Conservation (phyloP, 306 rosid species). For the Lotus japonicus region DNA sequence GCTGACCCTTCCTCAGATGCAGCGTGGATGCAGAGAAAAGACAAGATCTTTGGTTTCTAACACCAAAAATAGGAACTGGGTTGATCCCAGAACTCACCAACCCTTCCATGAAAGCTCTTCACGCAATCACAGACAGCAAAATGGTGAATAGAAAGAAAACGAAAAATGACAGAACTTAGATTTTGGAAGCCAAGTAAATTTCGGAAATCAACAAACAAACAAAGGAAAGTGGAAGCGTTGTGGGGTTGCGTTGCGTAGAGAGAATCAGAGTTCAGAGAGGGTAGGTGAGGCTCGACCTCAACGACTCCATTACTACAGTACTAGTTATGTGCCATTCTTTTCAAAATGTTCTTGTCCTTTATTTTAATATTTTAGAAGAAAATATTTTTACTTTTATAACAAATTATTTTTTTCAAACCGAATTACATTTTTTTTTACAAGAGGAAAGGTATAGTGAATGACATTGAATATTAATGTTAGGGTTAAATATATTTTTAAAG, state of each 20-base stretch:
- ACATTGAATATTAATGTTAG: too few relatives aligned
- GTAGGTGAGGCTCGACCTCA: neutral
- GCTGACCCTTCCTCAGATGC: conserved; percentile 17
- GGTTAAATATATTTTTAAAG: too few relatives aligned
- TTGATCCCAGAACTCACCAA: conserved; percentile 34
- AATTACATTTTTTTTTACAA: too few relatives aligned
- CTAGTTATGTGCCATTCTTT: too few relatives aligned
- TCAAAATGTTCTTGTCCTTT: too few relatives aligned
- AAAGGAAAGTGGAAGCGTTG: neutral
- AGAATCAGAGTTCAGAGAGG: neutral
- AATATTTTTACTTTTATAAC: too few relatives aligned
- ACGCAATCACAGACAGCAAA: neutral
- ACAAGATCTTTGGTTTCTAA: conserved; percentile 13
- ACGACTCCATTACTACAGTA: too few relatives aligned
- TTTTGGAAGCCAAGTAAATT: neutral
- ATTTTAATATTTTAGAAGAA: too few relatives aligned
- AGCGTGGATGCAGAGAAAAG: conserved; percentile 12
- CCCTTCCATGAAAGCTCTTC: conserved; percentile 34
- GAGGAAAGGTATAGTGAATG: too few relatives aligned
- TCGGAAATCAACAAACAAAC: neutral
- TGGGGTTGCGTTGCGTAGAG: neutral
- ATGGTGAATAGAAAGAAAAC: neutral
- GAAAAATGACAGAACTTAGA: neutral
- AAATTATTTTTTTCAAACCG: too few relatives aligned
- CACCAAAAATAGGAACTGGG: conserved; percentile 20